These are phyloP conservation scores for Pseudohyphozyma bogoriensis DNA, from an alignment of 768 basidiomycete genomes.

Conservation along the genomic window DNA sequence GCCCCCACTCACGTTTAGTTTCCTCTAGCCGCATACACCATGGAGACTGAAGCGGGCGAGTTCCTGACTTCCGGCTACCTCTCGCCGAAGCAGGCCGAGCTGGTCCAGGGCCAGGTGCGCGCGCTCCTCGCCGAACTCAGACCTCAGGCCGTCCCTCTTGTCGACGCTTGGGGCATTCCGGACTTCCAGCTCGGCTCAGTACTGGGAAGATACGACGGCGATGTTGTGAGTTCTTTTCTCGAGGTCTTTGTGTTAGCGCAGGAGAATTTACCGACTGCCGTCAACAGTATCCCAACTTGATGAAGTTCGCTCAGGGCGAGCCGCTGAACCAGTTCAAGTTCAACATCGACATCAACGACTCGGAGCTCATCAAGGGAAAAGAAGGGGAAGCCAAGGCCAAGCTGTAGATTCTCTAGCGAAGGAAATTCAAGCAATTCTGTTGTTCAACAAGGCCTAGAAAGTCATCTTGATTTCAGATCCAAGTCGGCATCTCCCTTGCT, in stretches of 20 bases:
- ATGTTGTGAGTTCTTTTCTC: no score
- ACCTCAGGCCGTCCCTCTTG: conserved; percentile 32
- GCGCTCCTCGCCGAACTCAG: conserved; percentile 28
- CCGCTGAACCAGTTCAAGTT: conserved; percentile 26
- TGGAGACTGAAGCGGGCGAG: conserved; percentile 26
- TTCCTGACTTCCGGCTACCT: conserved; percentile 28
- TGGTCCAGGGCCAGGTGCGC: conserved; percentile 12
- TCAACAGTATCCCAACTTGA: conserved; percentile 20
- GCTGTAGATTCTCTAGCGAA: no score
- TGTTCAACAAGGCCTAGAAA: no score
- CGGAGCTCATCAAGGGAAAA: conserved; percentile 11
- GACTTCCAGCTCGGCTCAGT: conserved; percentile 29
- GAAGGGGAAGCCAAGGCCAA: not conserved
- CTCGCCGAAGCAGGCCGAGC: conserved; percentile 16
- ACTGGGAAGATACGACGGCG: conserved; percentile 20
- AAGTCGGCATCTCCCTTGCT: conserved; percentile 27
- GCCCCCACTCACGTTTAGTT: no score
- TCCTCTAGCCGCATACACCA: conserved; percentile 19
- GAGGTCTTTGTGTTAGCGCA: no score
- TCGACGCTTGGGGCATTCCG: conserved; percentile 28
- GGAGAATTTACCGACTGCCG: no score
- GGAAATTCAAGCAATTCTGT: no score
- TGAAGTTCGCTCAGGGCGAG: conserved; percentile 25
- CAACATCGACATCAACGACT: conserved; percentile 23
- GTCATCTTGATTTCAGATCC: no score